Conservation (phyloP, 2,329 filamentous ascomycete genomes). For the Aspergillus jensenii region DNA sequence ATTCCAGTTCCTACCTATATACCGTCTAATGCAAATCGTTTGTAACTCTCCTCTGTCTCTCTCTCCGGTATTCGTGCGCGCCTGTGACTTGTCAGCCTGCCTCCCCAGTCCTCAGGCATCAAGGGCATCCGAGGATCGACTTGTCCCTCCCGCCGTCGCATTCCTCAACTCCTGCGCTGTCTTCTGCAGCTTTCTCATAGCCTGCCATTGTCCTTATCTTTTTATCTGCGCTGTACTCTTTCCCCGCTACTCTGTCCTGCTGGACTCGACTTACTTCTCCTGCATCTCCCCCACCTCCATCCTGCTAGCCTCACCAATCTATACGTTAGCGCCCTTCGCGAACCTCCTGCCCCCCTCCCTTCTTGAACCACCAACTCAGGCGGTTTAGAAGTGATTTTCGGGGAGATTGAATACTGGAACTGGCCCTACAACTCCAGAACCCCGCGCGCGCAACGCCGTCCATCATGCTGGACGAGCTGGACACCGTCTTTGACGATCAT, state of each 20-base stretch:
- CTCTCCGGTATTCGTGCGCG: slow-evolving; percentile 6
- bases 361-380: slow-evolving; percentile 8
- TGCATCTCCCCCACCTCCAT: slow-evolving; percentile 7
- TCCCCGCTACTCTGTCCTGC: slow-evolving; percentile 1
- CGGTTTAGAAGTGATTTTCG: slow-evolving; percentile 8
- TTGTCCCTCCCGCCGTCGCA: slow-evolving; percentile 12
- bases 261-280: slow-evolving; percentile 4
- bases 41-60: slow-evolving; percentile 13
- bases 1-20: slow-evolving; percentile 2
- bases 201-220: background rate
- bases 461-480: slow-evolving; percentile 48
- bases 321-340: slow-evolving; percentile 21
- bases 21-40: slow-evolving; percentile 17
- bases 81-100: slow-evolving; percentile 14
- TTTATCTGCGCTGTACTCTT: background rate
- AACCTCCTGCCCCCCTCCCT: slow-evolving; percentile 15
- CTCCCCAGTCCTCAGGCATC: slow-evolving; percentile 14
- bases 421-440: slow-evolving; percentile 24
- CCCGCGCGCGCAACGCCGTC: slow-evolving; percentile 32
- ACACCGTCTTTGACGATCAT: slow-evolving; percentile 57
- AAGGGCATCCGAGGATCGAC: slow-evolving; percentile 6
- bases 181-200: background rate
- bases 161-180: slow-evolving; percentile 5
- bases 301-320: slow-evolving; percentile 6
- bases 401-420: slow-evolving; percentile 24